Evolutionary conservation across 2,329 filamentous ascomycete species (phyloP).

Genomic region (Paraphaeosphaeria minitans): DNA sequence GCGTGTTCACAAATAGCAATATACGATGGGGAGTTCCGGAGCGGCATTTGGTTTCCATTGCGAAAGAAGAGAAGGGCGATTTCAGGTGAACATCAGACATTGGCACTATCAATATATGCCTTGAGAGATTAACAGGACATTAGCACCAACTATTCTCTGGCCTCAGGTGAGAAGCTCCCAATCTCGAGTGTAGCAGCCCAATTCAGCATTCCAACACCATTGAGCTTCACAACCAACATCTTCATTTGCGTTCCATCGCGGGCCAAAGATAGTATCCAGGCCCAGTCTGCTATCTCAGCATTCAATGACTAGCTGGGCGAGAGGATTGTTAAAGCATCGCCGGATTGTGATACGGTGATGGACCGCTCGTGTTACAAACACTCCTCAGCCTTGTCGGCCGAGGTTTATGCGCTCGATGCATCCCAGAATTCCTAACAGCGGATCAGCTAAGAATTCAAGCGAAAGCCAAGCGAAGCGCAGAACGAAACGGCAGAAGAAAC

Average conservation of each 20-base stretch:
- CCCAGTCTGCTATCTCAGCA: neutral
- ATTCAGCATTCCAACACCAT: neutral
- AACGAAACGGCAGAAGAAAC: neutral
- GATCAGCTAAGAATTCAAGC: neutral
- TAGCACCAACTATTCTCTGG: neutral
- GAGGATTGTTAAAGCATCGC: neutral
- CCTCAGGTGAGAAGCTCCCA: neutral
- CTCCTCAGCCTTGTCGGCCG: neutral
- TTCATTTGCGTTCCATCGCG: neutral
- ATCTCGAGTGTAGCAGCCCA: neutral
- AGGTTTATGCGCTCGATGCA: constrained; percentile 4
- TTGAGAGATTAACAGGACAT: neutral
- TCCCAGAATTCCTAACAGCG: neutral
- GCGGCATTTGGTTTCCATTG: neutral
- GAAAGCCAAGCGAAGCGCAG: neutral
- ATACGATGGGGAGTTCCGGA: neutral
- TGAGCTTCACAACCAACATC: neutral
- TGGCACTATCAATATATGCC: neutral
- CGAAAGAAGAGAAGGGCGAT: neutral
- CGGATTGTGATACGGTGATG: neutral
- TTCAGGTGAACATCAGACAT: neutral
- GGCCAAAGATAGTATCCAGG: neutral
- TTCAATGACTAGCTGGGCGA: neutral
- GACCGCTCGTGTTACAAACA: neutral
- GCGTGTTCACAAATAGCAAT: neutral